Percentiles rank a stretch among this genome's conserved stretches.
Evolutionary conservation across 177 flowering plant genomes (phyloP).

Genomic region (Vitis hybrid): DNA sequence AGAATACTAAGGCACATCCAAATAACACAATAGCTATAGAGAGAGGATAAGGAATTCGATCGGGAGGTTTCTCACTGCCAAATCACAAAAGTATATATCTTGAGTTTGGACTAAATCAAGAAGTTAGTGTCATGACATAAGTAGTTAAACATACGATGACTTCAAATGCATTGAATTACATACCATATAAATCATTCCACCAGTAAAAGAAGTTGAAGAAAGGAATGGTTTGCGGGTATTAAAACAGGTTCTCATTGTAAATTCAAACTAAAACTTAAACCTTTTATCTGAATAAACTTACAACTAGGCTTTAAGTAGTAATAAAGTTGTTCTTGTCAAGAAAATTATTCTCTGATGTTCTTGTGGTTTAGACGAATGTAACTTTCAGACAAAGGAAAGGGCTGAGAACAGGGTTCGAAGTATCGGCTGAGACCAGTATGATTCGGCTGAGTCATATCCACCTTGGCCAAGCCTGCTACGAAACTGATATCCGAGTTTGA

Average conservation of each 20-base stretch:
- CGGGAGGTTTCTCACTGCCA: constrained; percentile 57
- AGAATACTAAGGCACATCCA: constrained; percentile 67
- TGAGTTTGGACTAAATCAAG: constrained; percentile 9
- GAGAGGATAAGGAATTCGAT: constrained; percentile 52
- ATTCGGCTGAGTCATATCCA: too few species aligned
- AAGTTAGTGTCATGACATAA: neutral
- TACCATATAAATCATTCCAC: neutral
- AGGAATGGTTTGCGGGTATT: too few species aligned
- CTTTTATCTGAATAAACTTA: too few species aligned
- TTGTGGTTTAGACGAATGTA: too few species aligned
- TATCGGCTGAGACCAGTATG: too few species aligned
- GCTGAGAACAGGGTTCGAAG: too few species aligned
- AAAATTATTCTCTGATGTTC: too few species aligned
- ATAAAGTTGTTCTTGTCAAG: too few species aligned
- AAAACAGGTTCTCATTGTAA: neutral
- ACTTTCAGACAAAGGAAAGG: too few species aligned
- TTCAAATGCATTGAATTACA: neutral
- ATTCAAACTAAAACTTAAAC: neutral
- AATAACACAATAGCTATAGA: constrained; percentile 64
- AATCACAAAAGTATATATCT: constrained; percentile 22
- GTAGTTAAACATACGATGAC: neutral
- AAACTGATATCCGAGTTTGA: too few species aligned
- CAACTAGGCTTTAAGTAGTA: too few species aligned
- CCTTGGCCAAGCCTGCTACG: too few species aligned
- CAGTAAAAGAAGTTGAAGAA: neutral